These are phyloP conservation scores for Acorus gramineus DNA, from an alignment of 106 monocot species.

Conservation along the genomic window DNA sequence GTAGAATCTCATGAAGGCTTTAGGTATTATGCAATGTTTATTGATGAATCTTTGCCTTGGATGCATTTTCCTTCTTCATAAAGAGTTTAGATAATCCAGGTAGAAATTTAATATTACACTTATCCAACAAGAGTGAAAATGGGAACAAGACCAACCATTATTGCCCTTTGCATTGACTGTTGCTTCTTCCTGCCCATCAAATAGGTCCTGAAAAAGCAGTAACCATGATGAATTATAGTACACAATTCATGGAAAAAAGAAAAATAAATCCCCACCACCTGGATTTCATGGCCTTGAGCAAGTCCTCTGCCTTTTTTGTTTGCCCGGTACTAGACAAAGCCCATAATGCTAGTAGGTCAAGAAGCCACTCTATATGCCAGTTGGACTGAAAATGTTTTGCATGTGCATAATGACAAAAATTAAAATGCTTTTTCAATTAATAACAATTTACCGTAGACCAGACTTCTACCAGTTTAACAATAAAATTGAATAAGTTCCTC, in stretches of 20 bases:
- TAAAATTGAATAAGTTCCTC: too few relatives aligned
- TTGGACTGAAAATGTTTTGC: slow-evolving; percentile 25
- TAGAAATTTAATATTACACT: background rate
- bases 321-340: slow-evolving; percentile 42
- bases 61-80: too few relatives aligned
- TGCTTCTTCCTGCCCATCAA: slow-evolving; percentile 50
- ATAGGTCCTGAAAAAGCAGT: slow-evolving; percentile 27
- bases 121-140: slow-evolving; percentile 1
- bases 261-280: slow-evolving; percentile 24
- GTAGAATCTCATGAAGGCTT: too few relatives aligned
- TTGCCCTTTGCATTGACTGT: slow-evolving; percentile 40
- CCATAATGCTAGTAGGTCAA: slow-evolving; percentile 74
- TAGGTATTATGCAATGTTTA: too few relatives aligned
- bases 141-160: slow-evolving; percentile 27
- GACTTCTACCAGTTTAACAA: too few relatives aligned
- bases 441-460: too few relatives aligned
- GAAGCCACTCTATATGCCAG: slow-evolving; percentile 75
- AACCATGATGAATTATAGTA: slow-evolving; percentile 4
- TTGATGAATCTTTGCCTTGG: too few relatives aligned
- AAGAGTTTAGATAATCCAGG: background rate
- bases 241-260: background rate
- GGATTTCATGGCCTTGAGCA: slow-evolving; percentile 55
- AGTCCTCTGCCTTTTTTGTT: slow-evolving; percentile 27
- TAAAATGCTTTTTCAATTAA: too few relatives aligned
- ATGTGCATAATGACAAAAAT: background rate